phyloP scores from a whole-genome alignment of 306 rosid genomes.

The Dalbergia cultrata region DNA sequence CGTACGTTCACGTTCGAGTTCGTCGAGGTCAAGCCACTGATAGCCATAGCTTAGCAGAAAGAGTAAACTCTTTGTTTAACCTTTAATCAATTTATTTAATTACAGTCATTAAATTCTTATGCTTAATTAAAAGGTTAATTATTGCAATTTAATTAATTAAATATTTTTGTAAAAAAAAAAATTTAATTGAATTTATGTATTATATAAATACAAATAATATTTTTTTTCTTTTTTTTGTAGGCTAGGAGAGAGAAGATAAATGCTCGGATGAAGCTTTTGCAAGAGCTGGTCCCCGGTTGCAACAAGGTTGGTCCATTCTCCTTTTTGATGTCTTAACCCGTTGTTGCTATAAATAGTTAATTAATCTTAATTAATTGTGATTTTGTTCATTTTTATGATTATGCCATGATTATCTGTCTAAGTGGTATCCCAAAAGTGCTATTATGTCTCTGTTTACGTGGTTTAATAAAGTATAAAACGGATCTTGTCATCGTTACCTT shows the following conservation, averaged over 20 bases:
- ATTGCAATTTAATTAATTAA: background rate
- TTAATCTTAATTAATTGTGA: constrained; percentile 36
- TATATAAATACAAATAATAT: too few relatives aligned
- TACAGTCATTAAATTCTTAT: background rate
- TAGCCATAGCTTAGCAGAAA: constrained; percentile 97
- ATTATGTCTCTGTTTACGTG: constrained; percentile 53
- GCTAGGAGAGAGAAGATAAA: constrained; percentile 99
- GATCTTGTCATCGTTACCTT: constrained; percentile 67
- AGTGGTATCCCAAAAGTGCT: constrained; percentile 68
- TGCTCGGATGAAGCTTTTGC: constrained; percentile 95
- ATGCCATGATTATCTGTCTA: constrained; percentile 45
- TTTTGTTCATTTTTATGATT: constrained; percentile 55
- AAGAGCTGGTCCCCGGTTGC: constrained; percentile 99
- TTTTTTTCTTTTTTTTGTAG: constrained; percentile 47
- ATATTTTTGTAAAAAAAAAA: background rate
- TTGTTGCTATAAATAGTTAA: constrained; percentile 13
- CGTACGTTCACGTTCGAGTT: constrained; percentile 96
- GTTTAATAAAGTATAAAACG: constrained; percentile 40
- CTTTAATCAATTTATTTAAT: constrained; percentile 45
- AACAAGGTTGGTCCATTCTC: constrained; percentile 67
- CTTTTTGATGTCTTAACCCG: constrained; percentile 34
- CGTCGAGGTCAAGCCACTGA: constrained; percentile 99
- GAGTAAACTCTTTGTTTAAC: constrained; percentile 68
- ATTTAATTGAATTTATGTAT: too few relatives aligned
- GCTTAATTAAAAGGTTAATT: background rate